A percentile compares a stretch with the other conserved stretches of the same genome.
These are phyloP conservation scores for Vigna radiata DNA, from an alignment of 306 rosid genomes.

Conservation along the genomic window DNA sequence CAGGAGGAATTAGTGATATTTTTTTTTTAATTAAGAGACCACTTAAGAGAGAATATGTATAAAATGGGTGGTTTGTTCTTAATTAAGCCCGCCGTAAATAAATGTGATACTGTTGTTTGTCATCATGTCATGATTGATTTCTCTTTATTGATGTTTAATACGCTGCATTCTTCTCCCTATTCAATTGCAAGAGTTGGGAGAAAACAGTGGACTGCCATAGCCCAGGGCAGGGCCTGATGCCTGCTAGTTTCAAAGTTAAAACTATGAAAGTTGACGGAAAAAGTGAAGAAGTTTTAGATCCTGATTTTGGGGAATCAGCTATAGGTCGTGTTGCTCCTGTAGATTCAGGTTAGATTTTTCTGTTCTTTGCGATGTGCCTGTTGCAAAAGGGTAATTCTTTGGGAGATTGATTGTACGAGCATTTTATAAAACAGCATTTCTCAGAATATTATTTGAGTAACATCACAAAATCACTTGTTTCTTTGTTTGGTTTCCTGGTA, in stretches of 20 bases:
- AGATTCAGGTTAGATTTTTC: constrained; percentile 77
- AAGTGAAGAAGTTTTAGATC: constrained; percentile 83
- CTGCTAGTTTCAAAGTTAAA: constrained; percentile 97
- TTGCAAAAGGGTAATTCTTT: not conserved
- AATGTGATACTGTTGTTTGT: constrained; percentile 16
- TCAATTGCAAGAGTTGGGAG: constrained; percentile 82
- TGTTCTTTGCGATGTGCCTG: not conserved
- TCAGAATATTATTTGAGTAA: constrained; percentile 8
- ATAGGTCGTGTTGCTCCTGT: constrained; percentile 99
- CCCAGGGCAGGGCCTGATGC: constrained; percentile 99
- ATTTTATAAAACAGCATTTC: not conserved
- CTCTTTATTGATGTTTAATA: constrained; percentile 16
- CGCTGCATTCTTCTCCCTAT: constrained; percentile 1
- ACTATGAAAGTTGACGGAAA: constrained; percentile 55
- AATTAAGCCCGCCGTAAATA: too few species aligned
- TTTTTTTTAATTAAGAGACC: too few species aligned
- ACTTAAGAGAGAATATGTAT: too few species aligned
- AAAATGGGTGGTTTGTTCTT: too few species aligned
- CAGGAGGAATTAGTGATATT: too few species aligned
- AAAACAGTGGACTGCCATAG: constrained; percentile 97
- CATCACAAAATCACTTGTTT: constrained; percentile 26
- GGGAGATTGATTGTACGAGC: constrained; percentile 12
- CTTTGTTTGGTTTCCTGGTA: constrained; percentile 41
- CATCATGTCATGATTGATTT: constrained; percentile 10
- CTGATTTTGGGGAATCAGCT: constrained; percentile 99